These are phyloP conservation scores for Bertia moriformis DNA, from an alignment of 2,329 filamentous ascomycete genomes.

Conservation along the genomic window DNA sequence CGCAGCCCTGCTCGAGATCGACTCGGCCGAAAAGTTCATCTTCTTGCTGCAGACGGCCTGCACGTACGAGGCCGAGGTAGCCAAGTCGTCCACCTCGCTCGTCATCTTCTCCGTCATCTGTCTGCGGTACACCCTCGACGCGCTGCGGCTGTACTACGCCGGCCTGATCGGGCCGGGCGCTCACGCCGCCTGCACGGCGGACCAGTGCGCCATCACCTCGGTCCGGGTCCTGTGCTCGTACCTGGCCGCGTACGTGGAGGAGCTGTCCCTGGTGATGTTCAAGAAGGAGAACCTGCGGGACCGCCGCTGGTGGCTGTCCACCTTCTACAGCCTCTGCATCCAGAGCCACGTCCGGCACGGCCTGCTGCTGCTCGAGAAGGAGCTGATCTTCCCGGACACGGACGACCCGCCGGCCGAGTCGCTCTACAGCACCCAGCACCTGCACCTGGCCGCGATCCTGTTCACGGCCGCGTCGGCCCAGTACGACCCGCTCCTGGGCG, in stretches of 20 bases:
- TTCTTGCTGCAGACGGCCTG: constrained; percentile 12
- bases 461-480: constrained; percentile 16
- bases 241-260: constrained; percentile 12
- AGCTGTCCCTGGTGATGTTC: constrained; percentile 14
- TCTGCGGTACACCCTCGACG: constrained; percentile 12
- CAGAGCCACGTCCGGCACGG: constrained; percentile 15
- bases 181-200: constrained; percentile 10
- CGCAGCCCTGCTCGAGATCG: constrained; percentile 10
- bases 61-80: constrained; percentile 13
- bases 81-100: constrained; percentile 9
- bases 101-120: constrained; percentile 13
- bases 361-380: constrained; percentile 12
- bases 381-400: constrained; percentile 9
- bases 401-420: constrained; percentile 9
- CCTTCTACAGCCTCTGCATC: constrained; percentile 15
- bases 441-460: constrained; percentile 12
- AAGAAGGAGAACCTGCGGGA: constrained; percentile 16
- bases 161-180: constrained; percentile 7
- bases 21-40: constrained; percentile 12
- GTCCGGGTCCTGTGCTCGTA: constrained; percentile 10
- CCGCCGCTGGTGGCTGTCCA: constrained; percentile 15
- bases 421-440: constrained; percentile 12
- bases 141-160: constrained; percentile 10
- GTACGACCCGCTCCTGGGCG: constrained; percentile 13
- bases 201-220: constrained; percentile 12